These are phyloP conservation scores for Eimeria maxima DNA, from an alignment of 169 alveolate genomes.

Conservation along the genomic window DNA sequence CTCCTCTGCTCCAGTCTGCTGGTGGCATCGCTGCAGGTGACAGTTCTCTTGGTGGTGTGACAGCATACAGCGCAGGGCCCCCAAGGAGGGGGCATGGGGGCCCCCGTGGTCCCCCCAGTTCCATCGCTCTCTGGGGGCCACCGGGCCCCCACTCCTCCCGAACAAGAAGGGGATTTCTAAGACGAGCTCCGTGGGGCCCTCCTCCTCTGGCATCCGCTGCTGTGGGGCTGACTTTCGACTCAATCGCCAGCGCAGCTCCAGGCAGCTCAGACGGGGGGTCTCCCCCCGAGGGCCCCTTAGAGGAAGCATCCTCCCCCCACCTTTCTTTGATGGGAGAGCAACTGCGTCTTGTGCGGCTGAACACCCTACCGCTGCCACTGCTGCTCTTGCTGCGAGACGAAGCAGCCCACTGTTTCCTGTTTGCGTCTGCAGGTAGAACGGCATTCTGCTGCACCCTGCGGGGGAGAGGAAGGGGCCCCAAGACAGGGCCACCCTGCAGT, in stretches of 20 bases:
- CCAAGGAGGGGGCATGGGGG: neutral
- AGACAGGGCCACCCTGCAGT: conserved; percentile 57
- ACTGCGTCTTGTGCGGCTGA: conserved; percentile 69
- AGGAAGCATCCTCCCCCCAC: neutral
- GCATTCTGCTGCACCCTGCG: conserved; percentile 48
- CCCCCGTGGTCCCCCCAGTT: conserved; percentile 12
- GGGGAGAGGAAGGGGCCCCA: conserved; percentile 68
- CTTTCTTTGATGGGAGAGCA: conserved; percentile 42
- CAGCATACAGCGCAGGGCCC: conserved; percentile 25
- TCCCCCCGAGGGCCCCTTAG: conserved; percentile 36
- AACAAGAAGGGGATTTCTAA: conserved; percentile 19
- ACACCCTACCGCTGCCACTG: conserved; percentile 62
- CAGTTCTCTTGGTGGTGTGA: conserved; percentile 49
- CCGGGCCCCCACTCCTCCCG: conserved; percentile 41
- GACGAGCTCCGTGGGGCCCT: conserved; percentile 36
- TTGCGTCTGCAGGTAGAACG: conserved; percentile 15
- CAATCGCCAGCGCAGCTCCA: conserved; percentile 14
- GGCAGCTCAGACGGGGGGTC: neutral
- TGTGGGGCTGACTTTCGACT: conserved; percentile 69
- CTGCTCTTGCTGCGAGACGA: conserved; percentile 60
- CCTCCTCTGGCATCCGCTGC: conserved; percentile 18
- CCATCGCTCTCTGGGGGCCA: neutral
- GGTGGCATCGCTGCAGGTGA: conserved; percentile 34
- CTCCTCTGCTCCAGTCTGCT: conserved; percentile 31
- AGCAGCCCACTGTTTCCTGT: conserved; percentile 27